Evolutionary conservation across 352 stramenopile genomes (phyloP), one percentile per base, ranked within the genome.

Genomic region (Phytophthora citricola): DNA sequence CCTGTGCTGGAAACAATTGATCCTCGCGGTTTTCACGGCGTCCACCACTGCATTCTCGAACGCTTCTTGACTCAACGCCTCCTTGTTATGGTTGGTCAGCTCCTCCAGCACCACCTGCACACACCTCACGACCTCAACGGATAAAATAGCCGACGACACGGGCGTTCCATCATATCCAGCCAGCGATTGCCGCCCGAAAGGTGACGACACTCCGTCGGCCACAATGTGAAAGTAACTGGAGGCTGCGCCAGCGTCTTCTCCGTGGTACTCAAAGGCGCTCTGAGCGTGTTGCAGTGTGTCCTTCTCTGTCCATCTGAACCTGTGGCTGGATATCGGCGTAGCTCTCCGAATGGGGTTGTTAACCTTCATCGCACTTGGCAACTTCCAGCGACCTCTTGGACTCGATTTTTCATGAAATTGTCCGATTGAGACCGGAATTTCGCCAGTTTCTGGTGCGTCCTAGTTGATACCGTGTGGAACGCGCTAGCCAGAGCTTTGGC

Each of bases 221-320:
- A 94, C 81, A 64, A 94, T 83, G 69, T 94, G 87, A 59, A 87
- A 93, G 67, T 87, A 91, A 22, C 38, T 71, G 8, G 74, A 76
- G 5, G 65, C 59, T 2, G 70, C 78, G n/a, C 82, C 77, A 4
- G 80, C 85, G 69, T 94, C 87, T 81, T 94, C 87, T 34, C 81
- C 78, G 55, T 94, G 87, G 39, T 69, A 79, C 62, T 81, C 77
- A 49, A 87, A 83, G 12, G 36, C 31, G 2, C 69, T 67, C 7
- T 73, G 58, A 4, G 76, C 85, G 31, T 85, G 85, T 54, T 83
- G 75, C 54, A 90, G 57, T 29, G 56, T 31, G 36, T 74, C 51
- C 29, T 75, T 31, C 11, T 76, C 68, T n/a, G 41, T 38, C 75
- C 75, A 83, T 15, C 59, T 36, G 36, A 80, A 78, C 7, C 36